Percentiles rank a stretch among this genome's conserved stretches.
These are phyloP conservation scores for Teunomyces barrocoloradensis DNA, from an alignment of 805 yeast genomes.

Conservation along the genomic window DNA sequence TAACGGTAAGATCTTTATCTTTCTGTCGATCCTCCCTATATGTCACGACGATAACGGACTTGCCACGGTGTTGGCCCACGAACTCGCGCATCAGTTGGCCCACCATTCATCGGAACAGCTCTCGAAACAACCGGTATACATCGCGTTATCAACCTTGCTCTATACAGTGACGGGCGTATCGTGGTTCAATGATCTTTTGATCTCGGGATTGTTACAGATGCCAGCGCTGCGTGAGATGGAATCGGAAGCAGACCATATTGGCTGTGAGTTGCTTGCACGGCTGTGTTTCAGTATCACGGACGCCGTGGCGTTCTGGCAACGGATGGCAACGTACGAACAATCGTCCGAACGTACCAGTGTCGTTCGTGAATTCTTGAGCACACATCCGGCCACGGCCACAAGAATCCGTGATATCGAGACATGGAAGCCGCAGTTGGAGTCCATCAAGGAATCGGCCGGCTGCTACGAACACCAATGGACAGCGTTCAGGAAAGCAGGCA, in stretches of 20 bases:
- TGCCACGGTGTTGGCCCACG: conserved; percentile 95
- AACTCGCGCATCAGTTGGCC: conserved; percentile 90
- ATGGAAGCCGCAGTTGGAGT: conserved; percentile 65
- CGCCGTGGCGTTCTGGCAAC: conserved; percentile 74
- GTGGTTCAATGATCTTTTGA: conserved; percentile 48
- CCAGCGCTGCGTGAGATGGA: conserved; percentile 95
- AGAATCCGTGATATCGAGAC: conserved; percentile 65
- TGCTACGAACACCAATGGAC: conserved; percentile 30
- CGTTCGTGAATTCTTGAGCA: conserved; percentile 65
- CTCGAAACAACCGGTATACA: conserved; percentile 71
- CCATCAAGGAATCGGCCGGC: conserved; percentile 38
- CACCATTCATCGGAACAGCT: conserved; percentile 85
- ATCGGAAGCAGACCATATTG: conserved; percentile 93
- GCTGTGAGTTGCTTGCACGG: conserved; percentile 84
- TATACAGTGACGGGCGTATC: conserved; percentile 61
- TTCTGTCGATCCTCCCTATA: conserved; percentile 71
- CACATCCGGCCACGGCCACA: conserved; percentile 84
- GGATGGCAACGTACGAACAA: conserved; percentile 56
- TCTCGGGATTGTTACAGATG: conserved; percentile 60
- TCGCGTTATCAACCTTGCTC: conserved; percentile 49
- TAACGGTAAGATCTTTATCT: conserved; percentile 93
- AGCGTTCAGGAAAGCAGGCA: conserved; percentile 13
- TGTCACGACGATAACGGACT: conserved; percentile 83
- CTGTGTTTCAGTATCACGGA: conserved; percentile 83
- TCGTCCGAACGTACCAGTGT: too few species aligned